Conservation (phyloP, 2,329 filamentous ascomycete species). For the Epichloe baconii region DNA sequence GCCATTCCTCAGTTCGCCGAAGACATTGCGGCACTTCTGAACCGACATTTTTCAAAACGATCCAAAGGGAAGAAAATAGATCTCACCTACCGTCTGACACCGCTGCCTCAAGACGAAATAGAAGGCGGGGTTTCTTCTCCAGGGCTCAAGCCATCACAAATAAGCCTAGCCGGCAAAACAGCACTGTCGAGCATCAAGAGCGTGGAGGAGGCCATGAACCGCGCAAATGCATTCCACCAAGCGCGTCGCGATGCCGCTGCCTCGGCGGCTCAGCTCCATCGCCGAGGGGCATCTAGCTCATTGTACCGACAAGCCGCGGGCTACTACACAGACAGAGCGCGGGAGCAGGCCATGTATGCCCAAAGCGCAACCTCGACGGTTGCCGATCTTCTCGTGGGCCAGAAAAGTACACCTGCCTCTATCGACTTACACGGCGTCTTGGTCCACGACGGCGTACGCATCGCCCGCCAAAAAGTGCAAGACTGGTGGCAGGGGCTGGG, state of each 20-base stretch:
- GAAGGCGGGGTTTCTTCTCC: slow-evolving; percentile 2
- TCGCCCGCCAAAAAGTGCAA: slow-evolving; percentile 53
- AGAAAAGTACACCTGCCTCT: slow-evolving; percentile 45
- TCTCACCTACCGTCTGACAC: slow-evolving; percentile 25
- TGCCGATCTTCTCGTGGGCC: slow-evolving; percentile 56
- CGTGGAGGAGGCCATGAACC: slow-evolving; percentile 17
- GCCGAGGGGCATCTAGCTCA: slow-evolving; percentile 50
- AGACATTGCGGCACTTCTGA: slow-evolving; percentile 29
- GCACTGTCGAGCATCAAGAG: slow-evolving; percentile 4
- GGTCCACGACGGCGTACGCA: slow-evolving; percentile 69
- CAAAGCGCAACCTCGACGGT: slow-evolving; percentile 48
- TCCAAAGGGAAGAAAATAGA: slow-evolving; percentile 22
- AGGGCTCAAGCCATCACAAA: not conserved
- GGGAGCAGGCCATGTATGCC: slow-evolving; percentile 46
- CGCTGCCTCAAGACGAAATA: slow-evolving; percentile 14
- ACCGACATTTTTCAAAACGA: slow-evolving; percentile 29
- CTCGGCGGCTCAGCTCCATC: slow-evolving; percentile 28
- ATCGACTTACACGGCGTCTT: slow-evolving; percentile 77
- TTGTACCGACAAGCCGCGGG: slow-evolving; percentile 63
- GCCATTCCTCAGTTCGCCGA: slow-evolving; percentile 21
- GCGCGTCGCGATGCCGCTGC: slow-evolving; percentile 19
- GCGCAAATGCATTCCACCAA: slow-evolving; percentile 16
- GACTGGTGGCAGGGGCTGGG: slow-evolving; percentile 67
- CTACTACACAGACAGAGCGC: slow-evolving; percentile 60
- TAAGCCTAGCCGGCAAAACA: not conserved